phyloP scores from a whole-genome alignment of 1,139 yeast genomes.

The Lizanozyma gosingica region DNA sequence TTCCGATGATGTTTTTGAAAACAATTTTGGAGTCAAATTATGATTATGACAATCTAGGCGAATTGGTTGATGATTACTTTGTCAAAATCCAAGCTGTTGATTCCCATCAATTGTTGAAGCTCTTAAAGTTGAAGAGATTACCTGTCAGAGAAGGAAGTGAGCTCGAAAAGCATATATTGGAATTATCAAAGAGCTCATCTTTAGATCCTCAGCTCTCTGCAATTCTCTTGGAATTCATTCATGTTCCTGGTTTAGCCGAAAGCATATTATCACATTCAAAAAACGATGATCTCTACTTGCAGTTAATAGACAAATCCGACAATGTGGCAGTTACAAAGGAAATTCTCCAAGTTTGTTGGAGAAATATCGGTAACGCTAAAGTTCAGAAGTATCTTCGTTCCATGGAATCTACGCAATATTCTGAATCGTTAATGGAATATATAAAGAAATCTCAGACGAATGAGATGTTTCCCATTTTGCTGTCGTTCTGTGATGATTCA shows the following conservation, averaged over 20 bases:
- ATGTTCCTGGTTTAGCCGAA: neutral
- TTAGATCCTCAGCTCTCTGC: neutral
- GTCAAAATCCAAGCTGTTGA: constrained; percentile 13
- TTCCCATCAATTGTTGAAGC: neutral
- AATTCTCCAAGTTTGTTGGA: neutral
- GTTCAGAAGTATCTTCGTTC: constrained; percentile 9
- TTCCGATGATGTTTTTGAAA: constrained; percentile 17
- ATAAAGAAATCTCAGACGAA: constrained; percentile 6
- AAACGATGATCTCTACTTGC: neutral
- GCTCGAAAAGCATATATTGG: neutral
- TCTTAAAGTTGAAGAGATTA: neutral
- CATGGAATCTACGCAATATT: neutral
- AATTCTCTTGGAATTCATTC: neutral
- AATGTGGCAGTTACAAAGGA: neutral
- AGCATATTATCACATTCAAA: neutral
- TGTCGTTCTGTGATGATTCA: constrained; percentile 1
- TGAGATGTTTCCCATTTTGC: neutral
- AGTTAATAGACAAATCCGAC: neutral
- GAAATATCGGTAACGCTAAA: constrained; percentile 8
- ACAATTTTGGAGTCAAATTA: constrained; percentile 8
- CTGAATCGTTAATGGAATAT: constrained; percentile 11
- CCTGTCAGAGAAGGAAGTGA: neutral
- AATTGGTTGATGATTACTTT: constrained; percentile 23
- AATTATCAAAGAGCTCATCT: neutral
- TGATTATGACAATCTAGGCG: constrained; percentile 9